phyloP scores from a whole-genome alignment of 1,139 yeast genomes.

The Magnusiomyces magnusii region DNA sequence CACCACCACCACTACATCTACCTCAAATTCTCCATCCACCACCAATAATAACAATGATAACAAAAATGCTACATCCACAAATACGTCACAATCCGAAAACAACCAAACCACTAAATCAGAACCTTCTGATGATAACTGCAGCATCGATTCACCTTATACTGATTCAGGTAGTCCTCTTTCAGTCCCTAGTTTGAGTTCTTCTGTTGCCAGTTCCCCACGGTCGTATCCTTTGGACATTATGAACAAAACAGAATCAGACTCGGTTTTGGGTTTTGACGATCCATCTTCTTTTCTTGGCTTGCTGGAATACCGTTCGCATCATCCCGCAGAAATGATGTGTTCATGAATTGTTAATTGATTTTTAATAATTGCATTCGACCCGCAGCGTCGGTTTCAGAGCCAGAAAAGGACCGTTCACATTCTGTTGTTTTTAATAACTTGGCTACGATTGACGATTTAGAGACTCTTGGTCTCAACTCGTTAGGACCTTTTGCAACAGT shows the following conservation, averaged over 20 bases:
- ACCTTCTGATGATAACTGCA: constrained; percentile 6
- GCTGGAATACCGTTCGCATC: constrained; percentile 34
- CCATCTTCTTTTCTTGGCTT: constrained; percentile 15
- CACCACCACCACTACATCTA: constrained; percentile 3
- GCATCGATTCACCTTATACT: constrained; percentile 8
- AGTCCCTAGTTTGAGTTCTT: constrained; percentile 26
- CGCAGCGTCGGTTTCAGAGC: constrained; percentile 39
- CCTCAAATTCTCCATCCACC: not conserved
- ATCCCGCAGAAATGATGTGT: constrained; percentile 40
- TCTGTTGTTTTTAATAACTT: constrained; percentile 18
- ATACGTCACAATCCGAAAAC: not conserved
- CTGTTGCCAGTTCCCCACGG: constrained; percentile 25
- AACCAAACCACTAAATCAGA: constrained; percentile 4
- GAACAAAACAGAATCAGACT: constrained; percentile 12
- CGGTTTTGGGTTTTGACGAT: constrained; percentile 10
- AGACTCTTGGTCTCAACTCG: constrained; percentile 1
- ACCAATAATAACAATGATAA: not conserved
- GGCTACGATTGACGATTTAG: constrained; percentile 16
- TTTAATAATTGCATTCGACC: too few species aligned
- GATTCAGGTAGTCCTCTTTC: constrained; percentile 16
- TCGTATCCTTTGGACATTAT: constrained; percentile 12
- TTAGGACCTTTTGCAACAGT: not conserved
- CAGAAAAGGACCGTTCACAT: constrained; percentile 17
- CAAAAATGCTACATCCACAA: constrained; percentile 4
- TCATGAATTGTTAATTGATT: too few species aligned